phyloP scores from a whole-genome alignment of 805 yeast genomes.

The Scheffersomyces amazonensis region DNA sequence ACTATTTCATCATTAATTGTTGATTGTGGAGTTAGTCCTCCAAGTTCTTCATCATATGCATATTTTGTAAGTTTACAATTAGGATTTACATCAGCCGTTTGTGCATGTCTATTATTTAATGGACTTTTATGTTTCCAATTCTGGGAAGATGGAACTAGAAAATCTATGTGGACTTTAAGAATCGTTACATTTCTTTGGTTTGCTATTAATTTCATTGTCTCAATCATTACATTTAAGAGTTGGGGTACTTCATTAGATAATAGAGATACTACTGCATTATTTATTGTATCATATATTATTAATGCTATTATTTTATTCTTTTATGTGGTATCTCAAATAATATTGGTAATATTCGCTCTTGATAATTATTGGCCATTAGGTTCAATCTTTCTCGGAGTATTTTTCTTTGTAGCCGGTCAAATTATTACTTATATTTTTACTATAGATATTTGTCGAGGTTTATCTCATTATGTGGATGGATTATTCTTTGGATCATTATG shows the following conservation, averaged over 20 bases:
- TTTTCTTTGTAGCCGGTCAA: conserved; percentile 83
- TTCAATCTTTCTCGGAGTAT: conserved; percentile 65
- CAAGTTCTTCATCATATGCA: conserved; percentile 70
- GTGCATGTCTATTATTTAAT: conserved; percentile 64
- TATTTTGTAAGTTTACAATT: conserved; percentile 82
- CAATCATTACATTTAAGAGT: conserved; percentile 67
- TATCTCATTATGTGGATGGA: conserved; percentile 89
- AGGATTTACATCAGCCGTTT: conserved; percentile 69
- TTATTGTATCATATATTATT: conserved; percentile 65
- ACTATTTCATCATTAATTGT: conserved; percentile 69
- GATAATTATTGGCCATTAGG: conserved; percentile 88
- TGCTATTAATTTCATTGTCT: conserved; percentile 60
- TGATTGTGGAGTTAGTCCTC: conserved; percentile 91
- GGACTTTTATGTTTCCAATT: conserved; percentile 84
- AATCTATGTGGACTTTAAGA: conserved; percentile 58
- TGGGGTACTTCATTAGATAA: conserved; percentile 53
- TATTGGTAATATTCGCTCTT: conserved; percentile 65
- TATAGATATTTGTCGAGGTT: conserved; percentile 58
- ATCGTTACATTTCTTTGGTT: conserved; percentile 56
- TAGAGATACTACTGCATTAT: conserved; percentile 61
- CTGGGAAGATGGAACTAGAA: conserved; percentile 90
- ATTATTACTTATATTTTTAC: conserved; percentile 70
- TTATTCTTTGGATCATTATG: conserved; percentile 79
- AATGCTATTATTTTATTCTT: conserved; percentile 64
- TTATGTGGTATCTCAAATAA: conserved; percentile 65